Percentiles rank a stretch among this genome's conserved stretches.
Conservation (phyloP, 768 basidiomycete species). For the Suillus weaverae region DNA sequence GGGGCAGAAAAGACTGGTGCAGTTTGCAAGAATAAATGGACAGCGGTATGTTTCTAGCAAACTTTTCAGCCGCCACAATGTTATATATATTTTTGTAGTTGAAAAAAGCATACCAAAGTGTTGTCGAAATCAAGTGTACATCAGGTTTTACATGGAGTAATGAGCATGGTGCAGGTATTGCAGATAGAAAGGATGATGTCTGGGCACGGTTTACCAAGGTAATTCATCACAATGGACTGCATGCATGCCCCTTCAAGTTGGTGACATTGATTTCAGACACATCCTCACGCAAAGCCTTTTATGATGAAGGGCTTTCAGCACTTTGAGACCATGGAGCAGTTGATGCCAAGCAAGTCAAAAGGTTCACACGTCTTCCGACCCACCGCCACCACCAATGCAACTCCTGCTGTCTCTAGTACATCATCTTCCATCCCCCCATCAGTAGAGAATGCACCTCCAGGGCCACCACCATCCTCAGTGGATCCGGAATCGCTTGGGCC, state of each 20-base stretch:
- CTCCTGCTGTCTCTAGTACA: too few species aligned
- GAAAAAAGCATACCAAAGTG: background rate
- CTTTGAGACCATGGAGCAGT: background rate
- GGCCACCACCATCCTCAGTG: too few species aligned
- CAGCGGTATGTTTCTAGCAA: constrained; percentile 11
- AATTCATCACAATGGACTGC: background rate
- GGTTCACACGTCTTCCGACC: background rate
- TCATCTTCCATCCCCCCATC: too few species aligned
- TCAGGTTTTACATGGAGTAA: constrained; percentile 3
- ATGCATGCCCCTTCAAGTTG: background rate
- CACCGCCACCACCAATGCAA: too few species aligned
- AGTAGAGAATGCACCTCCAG: too few species aligned
- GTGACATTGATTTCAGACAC: background rate
- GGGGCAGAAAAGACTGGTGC: constrained; percentile 20
- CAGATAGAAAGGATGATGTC: background rate
- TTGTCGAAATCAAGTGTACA: background rate
- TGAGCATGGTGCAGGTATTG: background rate
- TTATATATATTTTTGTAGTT: background rate
- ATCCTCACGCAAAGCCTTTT: background rate
- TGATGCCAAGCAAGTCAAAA: background rate
- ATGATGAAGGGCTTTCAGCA: background rate
- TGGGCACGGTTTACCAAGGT: background rate
- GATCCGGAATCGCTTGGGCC: too few species aligned
- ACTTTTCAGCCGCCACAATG: background rate
- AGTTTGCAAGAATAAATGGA: constrained; percentile 23